These are phyloP conservation scores for Fusarium gaditjirri DNA, from an alignment of 2,329 filamentous ascomycete species.

Conservation along the genomic window DNA sequence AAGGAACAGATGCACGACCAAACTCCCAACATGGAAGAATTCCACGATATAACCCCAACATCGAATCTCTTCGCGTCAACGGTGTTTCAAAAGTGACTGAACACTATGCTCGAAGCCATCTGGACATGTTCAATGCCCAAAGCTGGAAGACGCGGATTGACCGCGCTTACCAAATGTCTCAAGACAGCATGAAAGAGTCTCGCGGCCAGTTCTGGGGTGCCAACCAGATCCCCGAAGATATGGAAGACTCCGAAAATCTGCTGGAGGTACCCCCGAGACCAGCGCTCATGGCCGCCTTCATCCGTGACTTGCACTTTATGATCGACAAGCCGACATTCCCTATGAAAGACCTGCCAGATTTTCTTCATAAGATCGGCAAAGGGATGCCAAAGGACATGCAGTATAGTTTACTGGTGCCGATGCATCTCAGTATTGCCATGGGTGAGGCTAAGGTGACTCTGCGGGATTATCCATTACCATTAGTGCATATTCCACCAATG, in stretches of 20 bases:
- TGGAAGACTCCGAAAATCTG: constrained; percentile 85
- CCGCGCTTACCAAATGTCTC: constrained; percentile 74
- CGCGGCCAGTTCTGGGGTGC: constrained; percentile 83
- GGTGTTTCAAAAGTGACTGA: constrained; percentile 77
- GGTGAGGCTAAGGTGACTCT: constrained; percentile 88
- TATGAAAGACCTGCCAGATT: constrained; percentile 81
- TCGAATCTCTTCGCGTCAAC: constrained; percentile 71
- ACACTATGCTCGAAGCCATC: constrained; percentile 77
- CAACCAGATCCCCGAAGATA: constrained; percentile 82
- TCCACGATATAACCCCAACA: constrained; percentile 83
- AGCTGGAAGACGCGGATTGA: constrained; percentile 96
- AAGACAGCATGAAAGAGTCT: constrained; percentile 79
- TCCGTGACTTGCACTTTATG: constrained; percentile 85
- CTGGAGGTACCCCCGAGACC: constrained; percentile 87
- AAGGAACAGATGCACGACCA: constrained; percentile 46
- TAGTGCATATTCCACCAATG: constrained; percentile 89
- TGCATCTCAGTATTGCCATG: constrained; percentile 90
- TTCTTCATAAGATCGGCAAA: constrained; percentile 91
- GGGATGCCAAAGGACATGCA: constrained; percentile 93
- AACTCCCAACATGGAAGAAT: constrained; percentile 54
- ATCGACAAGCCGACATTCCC: constrained; percentile 96
- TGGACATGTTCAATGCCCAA: constrained; percentile 84
- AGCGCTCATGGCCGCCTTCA: constrained; percentile 80
- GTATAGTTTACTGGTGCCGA: constrained; percentile 88
- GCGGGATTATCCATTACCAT: constrained; percentile 91